phyloP scores from a whole-genome alignment of 2,329 filamentous ascomycete genomes.

The Ascochyta koolunga region DNA sequence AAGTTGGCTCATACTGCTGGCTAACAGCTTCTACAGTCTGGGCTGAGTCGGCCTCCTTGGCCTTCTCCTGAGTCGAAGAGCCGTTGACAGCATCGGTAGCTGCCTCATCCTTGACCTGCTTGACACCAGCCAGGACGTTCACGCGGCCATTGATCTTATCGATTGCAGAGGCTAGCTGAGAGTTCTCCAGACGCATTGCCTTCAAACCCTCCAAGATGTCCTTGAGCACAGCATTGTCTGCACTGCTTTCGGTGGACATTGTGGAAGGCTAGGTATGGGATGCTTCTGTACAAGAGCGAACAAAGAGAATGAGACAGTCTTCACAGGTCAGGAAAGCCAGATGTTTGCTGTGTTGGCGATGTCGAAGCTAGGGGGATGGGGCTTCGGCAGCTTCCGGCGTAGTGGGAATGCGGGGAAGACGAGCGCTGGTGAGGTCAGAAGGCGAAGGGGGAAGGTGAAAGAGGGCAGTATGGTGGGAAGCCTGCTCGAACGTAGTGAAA shows the following conservation, averaged over 20 bases:
- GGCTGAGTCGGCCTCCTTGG: slow-evolving; percentile 41
- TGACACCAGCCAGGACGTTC: slow-evolving; percentile 65
- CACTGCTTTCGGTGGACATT: slow-evolving; percentile 40
- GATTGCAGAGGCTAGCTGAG: slow-evolving; percentile 60
- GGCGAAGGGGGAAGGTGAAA: not conserved
- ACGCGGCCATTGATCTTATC: slow-evolving; percentile 67
- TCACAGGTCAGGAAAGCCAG: slow-evolving; percentile 1
- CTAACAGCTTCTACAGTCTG: slow-evolving; percentile 48
- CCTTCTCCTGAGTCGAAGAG: slow-evolving; percentile 31
- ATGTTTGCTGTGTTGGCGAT: slow-evolving; percentile 4
- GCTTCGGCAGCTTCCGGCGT: slow-evolving; percentile 17
- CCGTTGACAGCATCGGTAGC: slow-evolving; percentile 31
- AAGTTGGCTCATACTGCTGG: slow-evolving; percentile 48
- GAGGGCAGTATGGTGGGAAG: not conserved
- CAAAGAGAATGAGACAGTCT: not conserved
- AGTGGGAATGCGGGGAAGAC: slow-evolving; percentile 16
- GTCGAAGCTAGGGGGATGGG: slow-evolving; percentile 6
- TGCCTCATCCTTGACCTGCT: slow-evolving; percentile 61
- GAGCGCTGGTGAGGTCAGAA: not conserved
- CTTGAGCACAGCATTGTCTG: slow-evolving; percentile 53
- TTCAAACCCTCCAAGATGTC: slow-evolving; percentile 63
- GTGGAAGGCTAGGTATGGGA: slow-evolving; percentile 8
- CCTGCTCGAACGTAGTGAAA: slow-evolving; percentile 12
- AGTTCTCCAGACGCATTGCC: slow-evolving; percentile 62
- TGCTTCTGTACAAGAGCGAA: slow-evolving; percentile 9